These are phyloP conservation scores for Hylodesmum podocarpum DNA, from an alignment of 306 rosid genomes.

Conservation along the genomic window DNA sequence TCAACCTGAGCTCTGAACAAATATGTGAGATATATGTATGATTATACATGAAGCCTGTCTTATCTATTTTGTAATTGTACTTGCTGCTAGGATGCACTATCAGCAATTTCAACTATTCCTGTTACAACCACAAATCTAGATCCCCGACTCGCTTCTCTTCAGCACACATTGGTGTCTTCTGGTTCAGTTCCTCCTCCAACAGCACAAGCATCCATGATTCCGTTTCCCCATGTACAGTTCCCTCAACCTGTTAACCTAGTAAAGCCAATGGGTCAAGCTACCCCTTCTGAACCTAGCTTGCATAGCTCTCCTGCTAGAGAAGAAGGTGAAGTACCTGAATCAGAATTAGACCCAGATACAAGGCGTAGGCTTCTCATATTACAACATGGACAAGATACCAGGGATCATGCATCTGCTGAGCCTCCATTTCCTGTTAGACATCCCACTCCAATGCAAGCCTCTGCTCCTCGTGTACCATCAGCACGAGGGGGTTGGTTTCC, in stretches of 20 bases:
- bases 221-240: constrained; percentile 56
- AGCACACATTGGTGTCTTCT: constrained; percentile 56
- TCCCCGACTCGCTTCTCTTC: constrained; percentile 62
- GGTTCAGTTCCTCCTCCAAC: constrained; percentile 57
- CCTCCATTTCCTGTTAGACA: constrained; percentile 73
- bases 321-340: constrained; percentile 99
- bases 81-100: constrained; percentile 62
- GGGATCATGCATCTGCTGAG: constrained; percentile 67
- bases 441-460: constrained; percentile 59
- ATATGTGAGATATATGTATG: background rate
- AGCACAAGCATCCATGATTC: constrained; percentile 53
- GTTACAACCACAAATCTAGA: constrained; percentile 53
- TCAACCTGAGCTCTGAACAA: constrained; percentile 23
- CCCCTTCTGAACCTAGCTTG: constrained; percentile 68
- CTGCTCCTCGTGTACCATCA: constrained; percentile 59
- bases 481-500: constrained; percentile 81
- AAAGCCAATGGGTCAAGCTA: constrained; percentile 61
- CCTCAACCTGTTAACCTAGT: constrained; percentile 53
- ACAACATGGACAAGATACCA: constrained; percentile 97
- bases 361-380: constrained; percentile 97
- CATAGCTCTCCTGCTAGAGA: constrained; percentile 97
- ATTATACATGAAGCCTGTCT: constrained; percentile 18
- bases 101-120: constrained; percentile 51
- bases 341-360: constrained; percentile 98
- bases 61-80: constrained; percentile 6